phyloP scores from a whole-genome alignment of 2,329 filamentous ascomycete species.

The Aureobasidium sp. region DNA sequence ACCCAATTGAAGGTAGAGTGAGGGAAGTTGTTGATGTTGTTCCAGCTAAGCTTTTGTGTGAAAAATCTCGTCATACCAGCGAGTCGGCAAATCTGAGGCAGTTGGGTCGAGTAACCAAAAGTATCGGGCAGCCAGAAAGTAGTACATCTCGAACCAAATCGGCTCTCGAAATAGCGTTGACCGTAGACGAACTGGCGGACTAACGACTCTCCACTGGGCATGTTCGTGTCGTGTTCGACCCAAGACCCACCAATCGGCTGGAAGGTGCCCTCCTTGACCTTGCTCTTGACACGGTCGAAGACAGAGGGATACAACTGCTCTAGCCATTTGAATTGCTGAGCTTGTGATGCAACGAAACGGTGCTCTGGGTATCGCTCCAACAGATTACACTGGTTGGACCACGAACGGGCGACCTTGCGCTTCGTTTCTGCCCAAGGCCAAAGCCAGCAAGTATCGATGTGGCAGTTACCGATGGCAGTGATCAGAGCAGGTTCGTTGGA shows the following conservation, averaged over 20 bases:
- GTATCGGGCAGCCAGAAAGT: constrained; percentile 99
- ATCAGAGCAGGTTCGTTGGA: constrained; percentile 67
- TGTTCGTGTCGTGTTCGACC: constrained; percentile 98
- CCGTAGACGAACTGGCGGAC: constrained; percentile 93
- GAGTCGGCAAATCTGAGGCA: constrained; percentile 85
- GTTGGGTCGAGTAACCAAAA: constrained; percentile 91
- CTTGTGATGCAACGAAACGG: constrained; percentile 84
- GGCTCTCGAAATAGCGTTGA: constrained; percentile 87
- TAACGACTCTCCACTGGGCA: constrained; percentile 91
- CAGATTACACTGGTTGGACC: constrained; percentile 92
- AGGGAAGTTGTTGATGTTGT: constrained; percentile 98
- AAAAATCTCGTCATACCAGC: constrained; percentile 97
- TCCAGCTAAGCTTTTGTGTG: constrained; percentile 98
- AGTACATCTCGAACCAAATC: constrained; percentile 77
- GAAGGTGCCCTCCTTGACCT: constrained; percentile 84
- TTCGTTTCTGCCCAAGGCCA: constrained; percentile 99
- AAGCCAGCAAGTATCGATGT: constrained; percentile 97
- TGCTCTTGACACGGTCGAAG: constrained; percentile 82
- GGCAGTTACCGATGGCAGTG: constrained; percentile 87
- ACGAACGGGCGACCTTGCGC: constrained; percentile 89
- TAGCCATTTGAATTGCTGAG: constrained; percentile 97
- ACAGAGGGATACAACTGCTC: constrained; percentile 81
- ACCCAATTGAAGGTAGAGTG: constrained; percentile 99
- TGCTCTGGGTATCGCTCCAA: constrained; percentile 94
- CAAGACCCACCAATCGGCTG: constrained; percentile 95